Base-by-base conservation (phyloP, 2,329 filamentous ascomycete genomes). In the Xylaria sp. region DNA sequence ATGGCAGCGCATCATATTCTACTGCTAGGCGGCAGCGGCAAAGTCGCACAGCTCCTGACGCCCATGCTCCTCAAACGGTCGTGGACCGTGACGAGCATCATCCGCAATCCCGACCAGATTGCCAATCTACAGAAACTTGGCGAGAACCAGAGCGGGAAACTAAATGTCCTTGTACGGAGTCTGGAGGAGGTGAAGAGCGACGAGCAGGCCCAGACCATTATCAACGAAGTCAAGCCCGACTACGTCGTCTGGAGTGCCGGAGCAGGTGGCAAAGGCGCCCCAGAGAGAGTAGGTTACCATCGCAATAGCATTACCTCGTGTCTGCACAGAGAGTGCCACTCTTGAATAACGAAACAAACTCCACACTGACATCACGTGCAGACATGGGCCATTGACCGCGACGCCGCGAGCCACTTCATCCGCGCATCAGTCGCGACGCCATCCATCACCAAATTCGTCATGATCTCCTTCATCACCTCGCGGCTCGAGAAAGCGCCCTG, bases 1-100 rank as follows among this genome's bases (percentile, higher is more conserved):
- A 66, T 66, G 64, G 59, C 64, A 44, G 38, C 64, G 9, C 74
- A 73, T 45, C 83, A 87, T 75, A 87, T 94, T 66, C 88, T 94
- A 67, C 80, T 96, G 71, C 87, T 96, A 69, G 92, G 92, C 74
- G 93, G 92, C 74, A 92, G 94, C 81, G 93, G 93, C 81, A 93
- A 94, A 77, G 80, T 96, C 66, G 87, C 92, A 71, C 87, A 92
- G 65, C 81, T 90, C 49, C 85, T 96, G 44, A 96, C 92, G 9
- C 91, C 91, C 1, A 85, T 94, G 66, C 88, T 96, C 7, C 87
- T 96, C 47, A 84, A 88, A 57, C 88, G 89, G 71, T 87, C 87
- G 38, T 95, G 92, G 90, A 87, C 87, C 71, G 90, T 96, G 61
- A 94, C 91, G 66, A 92, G 90, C 77, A 82, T 96, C 67, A 90